Base-by-base conservation (phyloP, 2,329 filamentous ascomycete species). In the Aspergillus alliaceus region DNA sequence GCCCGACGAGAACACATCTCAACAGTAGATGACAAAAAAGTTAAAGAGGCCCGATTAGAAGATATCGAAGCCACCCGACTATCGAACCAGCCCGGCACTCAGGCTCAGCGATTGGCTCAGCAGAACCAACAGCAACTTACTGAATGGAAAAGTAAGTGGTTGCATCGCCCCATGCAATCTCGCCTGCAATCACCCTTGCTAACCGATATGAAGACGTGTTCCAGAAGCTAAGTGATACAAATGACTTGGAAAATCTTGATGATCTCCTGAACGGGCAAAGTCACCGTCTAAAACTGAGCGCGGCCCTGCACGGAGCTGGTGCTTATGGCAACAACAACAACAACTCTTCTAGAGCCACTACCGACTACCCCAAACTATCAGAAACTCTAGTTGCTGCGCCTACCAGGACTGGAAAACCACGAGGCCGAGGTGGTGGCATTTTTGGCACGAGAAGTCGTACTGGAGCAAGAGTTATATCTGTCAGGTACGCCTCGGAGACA, bases 221-320 rank as follows among this genome's bases (percentile, higher is more conserved):
- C 46, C 60, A 69, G 46, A 59, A 61, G 14, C 59, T 76, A 14
- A 56, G 64, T 4, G 70, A 73, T 35, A 70, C 70, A 9, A 63
- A 59, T 20, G 65, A 68, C 4, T 27, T 69, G 1, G 71, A 76
- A 40, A 49, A 68, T 12, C 57, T 77, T 8, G 64, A 71, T 44
- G 60, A 65, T 15, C 54, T 78, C 4, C 64, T 72, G 46, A 58
- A 72, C 44, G 77, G 77, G 11, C 75, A 78, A 44, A 73, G 59
- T 24, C 76, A 78, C 59, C 71, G 75, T 52, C 62, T 66, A 18
- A 54, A 63, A 6, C 64, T 75, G 6, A 64, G 40, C 48, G 63
- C 65, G 15, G 46, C 49, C 7, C 57, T 71, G 27, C 63, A 54
- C 27, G 59, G 56, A 32, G 51, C 60, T 48, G 63, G 60, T 18